phyloP scores from a whole-genome alignment of 805 yeast species.

The Wickerhamomyces mucosus region DNA sequence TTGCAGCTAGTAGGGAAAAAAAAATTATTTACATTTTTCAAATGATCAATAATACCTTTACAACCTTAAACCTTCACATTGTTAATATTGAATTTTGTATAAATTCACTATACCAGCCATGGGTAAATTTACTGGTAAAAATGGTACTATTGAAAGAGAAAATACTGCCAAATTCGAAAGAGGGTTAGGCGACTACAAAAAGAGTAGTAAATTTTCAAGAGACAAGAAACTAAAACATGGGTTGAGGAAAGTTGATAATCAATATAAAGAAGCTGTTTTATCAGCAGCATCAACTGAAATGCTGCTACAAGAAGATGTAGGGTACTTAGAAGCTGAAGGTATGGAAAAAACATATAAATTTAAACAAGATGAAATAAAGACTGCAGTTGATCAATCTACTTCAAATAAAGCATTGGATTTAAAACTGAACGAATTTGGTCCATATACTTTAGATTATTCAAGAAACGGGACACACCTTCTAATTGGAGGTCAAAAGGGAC shows the following conservation, averaged over 20 bases:
- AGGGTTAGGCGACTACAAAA: constrained; percentile 3
- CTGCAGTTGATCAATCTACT: constrained; percentile 69
- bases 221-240: constrained; percentile 58
- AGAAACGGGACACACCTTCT: constrained; percentile 82
- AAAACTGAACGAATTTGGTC: constrained; percentile 71
- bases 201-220: constrained; percentile 28
- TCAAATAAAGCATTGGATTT: constrained; percentile 68
- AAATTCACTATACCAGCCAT: no score
- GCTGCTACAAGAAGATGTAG: constrained; percentile 74
- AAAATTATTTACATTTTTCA: background rate
- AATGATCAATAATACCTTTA: background rate
- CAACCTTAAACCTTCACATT: no score
- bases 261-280: constrained; percentile 68
- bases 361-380: constrained; percentile 67
- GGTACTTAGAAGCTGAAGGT: constrained; percentile 84
- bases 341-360: constrained; percentile 89
- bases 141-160: constrained; percentile 20
- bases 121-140: constrained; percentile 19
- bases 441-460: constrained; percentile 73
- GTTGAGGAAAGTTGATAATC: constrained; percentile 56
- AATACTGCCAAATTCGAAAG: constrained; percentile 26
- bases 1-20: background rate
- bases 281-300: constrained; percentile 84
- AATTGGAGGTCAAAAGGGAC: constrained; percentile 87
- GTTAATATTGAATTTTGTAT: no score